Evolutionary conservation across 192 early-diverging fungal species (phyloP), one percentile per base, ranked within the genome.

Genomic region (Coemansia sp.): DNA sequence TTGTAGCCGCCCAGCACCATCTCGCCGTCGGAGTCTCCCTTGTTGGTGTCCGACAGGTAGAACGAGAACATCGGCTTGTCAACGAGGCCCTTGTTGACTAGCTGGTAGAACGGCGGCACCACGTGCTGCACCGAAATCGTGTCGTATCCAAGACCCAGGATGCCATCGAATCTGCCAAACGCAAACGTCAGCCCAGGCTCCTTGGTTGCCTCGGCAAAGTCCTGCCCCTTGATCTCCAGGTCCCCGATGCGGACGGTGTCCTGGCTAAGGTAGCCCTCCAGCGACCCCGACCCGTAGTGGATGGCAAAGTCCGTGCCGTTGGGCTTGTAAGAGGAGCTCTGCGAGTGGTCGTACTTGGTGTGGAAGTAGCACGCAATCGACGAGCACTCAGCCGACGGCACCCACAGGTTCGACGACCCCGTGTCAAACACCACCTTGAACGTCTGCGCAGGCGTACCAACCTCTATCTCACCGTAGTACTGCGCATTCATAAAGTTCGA

Each of bases 281-380:
- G 86, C 14, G 92, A 87, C 25, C 96, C 98, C 42, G 90, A 87
- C 48, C 95, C 96, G 69, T 99, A 99, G 53, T 88, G 91, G 69
- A 99, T 97, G 25, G 91, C 89, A 88, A 99, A 98, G 57, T 88
- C 85, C 7, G 98, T 99, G 45, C 95, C 96, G 74, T 99, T 99
- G 53, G 87, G 78, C 56, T 82, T 86, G 86, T 88, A 96, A 7
- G 93, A 86, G 4, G 70, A 75, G n/a, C 93, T 95, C 75, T 94
- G 84, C 63, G 71, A 76, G 41, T 93, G 87, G 77, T 99, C 93
- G 79, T 90, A 99, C 13, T 92, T 88, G 43, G 85, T 68, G 77
- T 98, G 98, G 53, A 99, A 85, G 87, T 90, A 97, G 68, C 98
- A 99, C 3, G 96, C 95, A 68, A 99, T 97, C 4, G 94, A 96